Base-by-base conservation (phyloP, 2,329 filamentous ascomycete species). In the Trichoderma koningiopsis region DNA sequence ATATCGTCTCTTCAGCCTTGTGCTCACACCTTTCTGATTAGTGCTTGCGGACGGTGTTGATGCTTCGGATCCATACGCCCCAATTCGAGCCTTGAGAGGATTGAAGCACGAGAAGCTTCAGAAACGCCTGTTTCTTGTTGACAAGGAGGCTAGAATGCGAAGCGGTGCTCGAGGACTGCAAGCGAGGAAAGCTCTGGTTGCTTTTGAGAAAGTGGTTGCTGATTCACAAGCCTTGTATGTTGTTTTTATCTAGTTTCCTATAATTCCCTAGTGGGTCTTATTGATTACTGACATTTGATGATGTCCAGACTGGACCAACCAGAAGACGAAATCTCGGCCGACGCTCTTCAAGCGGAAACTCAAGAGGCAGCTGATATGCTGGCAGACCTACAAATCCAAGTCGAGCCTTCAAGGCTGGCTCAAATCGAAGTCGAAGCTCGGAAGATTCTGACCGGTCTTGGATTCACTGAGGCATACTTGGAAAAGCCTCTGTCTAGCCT, bases 141-240 rank as follows among this genome's bases (percentile, higher is more conserved):
- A 92, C 74, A 92, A 94, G 72, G 89, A 93, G 75, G 92, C 92
- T 8, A 84, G 88, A 53, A 80, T 93, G 52, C 84, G 92, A 63
- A 95, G 92, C 74, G 93, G 93, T 40, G 87, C 91, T 1, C 82
- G 93, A 53, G 93, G 93, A 0, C 81, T 91, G 76, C 86, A 91
- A 70, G 92, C 92, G 0, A 84, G 92, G n/a, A 95, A 96, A 74
- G 87, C 89, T 1, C 79, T 96, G 22, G 87, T 89, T 61, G 86
- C 86, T 4, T 86, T 89, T 33, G 93, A 96, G 75, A 89, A 89
- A 72, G 85, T 86, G 19, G 83, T 92, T 2, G 84, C 87, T 13
- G 85, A 88, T 57, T 90, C 87, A 0, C 79, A 83, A 49, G 77
- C 77, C 11, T 64, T 83, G 87, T 90, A 78, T 76, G 83, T 73